Percentiles rank a stretch among this genome's conserved stretches.
Conservation (phyloP, 2,329 filamentous ascomycete species). For the Blastomyces silverae region DNA sequence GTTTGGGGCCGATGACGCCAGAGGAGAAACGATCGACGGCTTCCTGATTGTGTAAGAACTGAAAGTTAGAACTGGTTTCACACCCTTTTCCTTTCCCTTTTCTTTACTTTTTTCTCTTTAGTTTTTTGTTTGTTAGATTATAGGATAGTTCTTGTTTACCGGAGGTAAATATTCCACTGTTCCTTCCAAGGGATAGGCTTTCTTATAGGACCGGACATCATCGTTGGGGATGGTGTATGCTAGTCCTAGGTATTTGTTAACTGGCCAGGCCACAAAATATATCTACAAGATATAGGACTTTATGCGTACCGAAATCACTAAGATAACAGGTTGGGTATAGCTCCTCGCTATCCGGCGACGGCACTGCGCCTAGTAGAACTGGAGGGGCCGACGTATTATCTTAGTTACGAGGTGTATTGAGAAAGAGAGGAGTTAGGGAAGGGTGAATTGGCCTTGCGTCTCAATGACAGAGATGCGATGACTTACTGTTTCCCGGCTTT, state of each 20-base stretch:
- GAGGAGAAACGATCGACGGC: not conserved
- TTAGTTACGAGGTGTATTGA: not conserved
- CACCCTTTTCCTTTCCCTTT: no score
- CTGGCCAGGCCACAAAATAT: not conserved
- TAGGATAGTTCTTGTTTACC: constrained; percentile 1
- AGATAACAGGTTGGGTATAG: constrained; percentile 16
- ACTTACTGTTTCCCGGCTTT: constrained; percentile 18
- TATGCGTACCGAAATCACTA: constrained; percentile 15
- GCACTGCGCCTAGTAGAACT: constrained; percentile 15
- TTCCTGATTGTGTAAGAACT: constrained; percentile 12
- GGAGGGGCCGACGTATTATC: not conserved
- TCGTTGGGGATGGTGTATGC: constrained; percentile 18
- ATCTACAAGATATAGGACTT: not conserved
- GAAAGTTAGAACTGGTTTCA: not conserved
- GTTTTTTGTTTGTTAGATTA: not conserved
- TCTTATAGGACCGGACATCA: constrained; percentile 16
- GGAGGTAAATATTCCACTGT: constrained; percentile 13
- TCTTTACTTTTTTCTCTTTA: not conserved
- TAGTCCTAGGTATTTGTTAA: constrained; percentile 13
- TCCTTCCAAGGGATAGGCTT: constrained; percentile 11
- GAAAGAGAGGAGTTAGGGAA: not conserved
- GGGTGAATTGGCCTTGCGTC: not conserved
- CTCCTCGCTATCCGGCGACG: constrained; percentile 13
- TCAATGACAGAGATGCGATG: not conserved
- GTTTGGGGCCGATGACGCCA: constrained; percentile 11